Evolutionary conservation across 2,329 filamentous ascomycete species (phyloP).

Genomic region (Ascochyta pisi): DNA sequence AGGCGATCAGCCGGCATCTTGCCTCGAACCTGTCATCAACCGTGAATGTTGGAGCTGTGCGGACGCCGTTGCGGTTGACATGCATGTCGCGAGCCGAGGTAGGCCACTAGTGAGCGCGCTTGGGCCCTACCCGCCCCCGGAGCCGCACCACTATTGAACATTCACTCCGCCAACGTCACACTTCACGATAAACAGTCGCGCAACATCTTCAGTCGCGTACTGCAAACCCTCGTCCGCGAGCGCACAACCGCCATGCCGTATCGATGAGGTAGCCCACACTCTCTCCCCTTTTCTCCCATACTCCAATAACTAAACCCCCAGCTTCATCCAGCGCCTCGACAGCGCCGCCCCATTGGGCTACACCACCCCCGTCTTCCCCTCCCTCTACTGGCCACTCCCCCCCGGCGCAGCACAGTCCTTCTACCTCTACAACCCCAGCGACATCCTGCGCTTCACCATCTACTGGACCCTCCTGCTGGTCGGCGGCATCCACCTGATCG

Average conservation of each 20-base stretch:
- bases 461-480: constrained; percentile 86
- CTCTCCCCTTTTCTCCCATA: neutral
- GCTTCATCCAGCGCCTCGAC: constrained; percentile 55
- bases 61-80: constrained; percentile 20
- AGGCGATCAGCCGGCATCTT: constrained; percentile 72
- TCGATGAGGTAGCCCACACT: constrained; percentile 38
- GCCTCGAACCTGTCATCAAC: constrained; percentile 9
- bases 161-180: constrained; percentile 27
- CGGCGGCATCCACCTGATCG: constrained; percentile 74
- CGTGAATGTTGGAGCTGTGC: constrained; percentile 9
- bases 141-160: constrained; percentile 13
- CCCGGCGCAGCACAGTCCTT: constrained; percentile 62
- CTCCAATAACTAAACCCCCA: constrained; percentile 22
- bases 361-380: constrained; percentile 75
- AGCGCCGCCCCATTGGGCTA: constrained; percentile 65
- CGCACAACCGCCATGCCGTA: constrained; percentile 29
- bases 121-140: constrained; percentile 22
- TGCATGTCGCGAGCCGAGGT: constrained; percentile 39
- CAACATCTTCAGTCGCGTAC: neutral
- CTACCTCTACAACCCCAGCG: constrained; percentile 75
- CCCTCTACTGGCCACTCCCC: constrained; percentile 76
- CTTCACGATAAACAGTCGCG: neutral
- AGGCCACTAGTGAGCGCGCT: constrained; percentile 12
- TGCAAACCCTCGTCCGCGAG: neutral
- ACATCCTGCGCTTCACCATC: constrained; percentile 88